A percentile compares a stretch with the other conserved stretches of the same genome.
phyloP scores from a whole-genome alignment of 148 eudicot species.

The Chenopodium formosanum region DNA sequence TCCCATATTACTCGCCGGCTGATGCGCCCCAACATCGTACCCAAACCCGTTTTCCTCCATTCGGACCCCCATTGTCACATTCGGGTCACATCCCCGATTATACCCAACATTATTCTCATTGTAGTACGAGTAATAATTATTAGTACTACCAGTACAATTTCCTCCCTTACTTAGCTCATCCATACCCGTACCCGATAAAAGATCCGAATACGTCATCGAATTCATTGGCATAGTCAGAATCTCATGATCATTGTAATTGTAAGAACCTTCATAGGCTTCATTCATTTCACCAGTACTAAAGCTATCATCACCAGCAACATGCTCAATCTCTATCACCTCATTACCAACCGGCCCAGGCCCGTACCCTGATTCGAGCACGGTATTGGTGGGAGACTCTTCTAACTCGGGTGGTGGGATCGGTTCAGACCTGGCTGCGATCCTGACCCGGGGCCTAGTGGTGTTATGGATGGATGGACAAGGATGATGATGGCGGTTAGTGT shows the following conservation, averaged over 20 bases:
- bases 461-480: slow-evolving; percentile 42
- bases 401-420: not conserved
- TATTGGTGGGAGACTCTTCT: not conserved
- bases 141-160: not conserved
- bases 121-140: not conserved
- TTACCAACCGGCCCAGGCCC: not conserved
- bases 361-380: not conserved
- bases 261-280: not conserved
- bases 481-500: slow-evolving; percentile 57
- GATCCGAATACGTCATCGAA: slow-evolving; percentile 17
- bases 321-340: not conserved
- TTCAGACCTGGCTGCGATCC: too few species aligned
- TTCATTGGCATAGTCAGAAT: not conserved
- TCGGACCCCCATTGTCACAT: not conserved
- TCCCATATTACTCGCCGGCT: slow-evolving; percentile 11
- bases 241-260: not conserved
- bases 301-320: not conserved
- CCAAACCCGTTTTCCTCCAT: not conserved
- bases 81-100: not conserved
- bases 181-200: slow-evolving; percentile 26
- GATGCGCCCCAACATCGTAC: slow-evolving; percentile 13
- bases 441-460: slow-evolving; percentile 1
- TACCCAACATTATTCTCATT: not conserved
- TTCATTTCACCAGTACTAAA: slow-evolving; percentile 8
- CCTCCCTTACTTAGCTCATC: not conserved